A percentile compares a stretch with the other conserved stretches of the same genome.
These are phyloP conservation scores for Aphanomyces astaci DNA, from an alignment of 352 stramenopile species.

Conservation along the genomic window DNA sequence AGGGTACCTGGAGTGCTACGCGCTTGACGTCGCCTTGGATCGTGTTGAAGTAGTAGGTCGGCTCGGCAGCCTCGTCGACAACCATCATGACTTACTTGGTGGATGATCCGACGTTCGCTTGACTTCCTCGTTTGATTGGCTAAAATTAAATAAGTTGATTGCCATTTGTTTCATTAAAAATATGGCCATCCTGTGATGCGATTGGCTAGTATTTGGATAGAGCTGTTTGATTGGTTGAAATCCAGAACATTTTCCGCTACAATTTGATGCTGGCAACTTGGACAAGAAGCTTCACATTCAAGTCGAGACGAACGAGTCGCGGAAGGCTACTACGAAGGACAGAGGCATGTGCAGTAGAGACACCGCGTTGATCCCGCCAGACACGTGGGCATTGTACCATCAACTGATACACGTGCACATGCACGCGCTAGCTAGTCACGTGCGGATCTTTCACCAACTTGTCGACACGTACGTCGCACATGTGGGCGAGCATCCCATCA, in stretches of 20 bases:
- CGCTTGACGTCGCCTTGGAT: conserved; percentile 86
- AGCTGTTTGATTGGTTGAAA: background rate
- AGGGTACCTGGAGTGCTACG: conserved; percentile 59
- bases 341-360: no score
- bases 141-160: background rate
- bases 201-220: no score
- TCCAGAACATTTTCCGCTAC: background rate
- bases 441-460: background rate
- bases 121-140: background rate
- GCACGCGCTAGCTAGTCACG: background rate
- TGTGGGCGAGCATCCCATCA: background rate
- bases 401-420: background rate
- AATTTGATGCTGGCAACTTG: no score
- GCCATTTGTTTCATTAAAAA: background rate
- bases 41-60: conserved; percentile 61
- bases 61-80: background rate
- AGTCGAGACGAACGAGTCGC: no score
- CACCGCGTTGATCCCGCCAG: no score
- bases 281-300: no score
- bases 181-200: no score
- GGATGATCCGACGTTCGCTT: background rate
- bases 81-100: background rate
- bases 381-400: no score
- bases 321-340: no score
- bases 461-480: background rate